These are phyloP conservation scores for Ophiostoma novo-ulmi DNA, from an alignment of 2,329 filamentous ascomycete genomes.

Conservation along the genomic window DNA sequence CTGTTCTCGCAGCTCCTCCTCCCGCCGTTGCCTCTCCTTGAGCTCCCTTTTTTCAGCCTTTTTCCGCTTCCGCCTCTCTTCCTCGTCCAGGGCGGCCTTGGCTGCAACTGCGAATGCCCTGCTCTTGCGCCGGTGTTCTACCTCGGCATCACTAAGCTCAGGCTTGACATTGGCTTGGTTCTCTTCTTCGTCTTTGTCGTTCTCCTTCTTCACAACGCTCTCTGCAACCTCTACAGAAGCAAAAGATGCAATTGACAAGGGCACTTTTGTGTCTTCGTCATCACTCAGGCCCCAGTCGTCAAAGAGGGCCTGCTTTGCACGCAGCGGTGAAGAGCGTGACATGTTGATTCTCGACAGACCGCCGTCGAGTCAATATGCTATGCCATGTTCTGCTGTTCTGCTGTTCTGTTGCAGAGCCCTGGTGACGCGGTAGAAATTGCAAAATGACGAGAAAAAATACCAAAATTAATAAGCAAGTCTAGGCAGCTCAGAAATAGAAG, in stretches of 20 bases:
- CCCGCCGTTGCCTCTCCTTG: neutral
- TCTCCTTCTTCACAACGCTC: neutral
- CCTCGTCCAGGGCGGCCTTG: neutral
- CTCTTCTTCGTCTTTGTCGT: neutral
- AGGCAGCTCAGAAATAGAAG: neutral
- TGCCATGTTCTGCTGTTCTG: neutral
- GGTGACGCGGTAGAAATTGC: neutral
- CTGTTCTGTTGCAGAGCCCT: neutral
- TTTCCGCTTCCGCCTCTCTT: neutral
- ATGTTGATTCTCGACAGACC: neutral
- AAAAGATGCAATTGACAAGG: neutral
- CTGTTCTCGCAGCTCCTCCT: neutral
- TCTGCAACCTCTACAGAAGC: neutral
- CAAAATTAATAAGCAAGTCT: slow-evolving; percentile 2
- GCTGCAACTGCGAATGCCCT: slow-evolving; percentile 29
- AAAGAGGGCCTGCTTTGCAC: slow-evolving; percentile 23
- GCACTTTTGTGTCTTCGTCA: neutral
- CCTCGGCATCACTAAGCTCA: neutral
- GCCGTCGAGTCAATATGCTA: neutral
- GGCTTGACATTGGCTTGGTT: neutral
- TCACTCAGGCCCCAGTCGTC: slow-evolving; percentile 19
- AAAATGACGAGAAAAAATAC: no score
- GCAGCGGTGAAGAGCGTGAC: slow-evolving; percentile 12
- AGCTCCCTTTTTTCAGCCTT: neutral
- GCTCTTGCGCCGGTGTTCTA: slow-evolving; percentile 33